Base-by-base conservation (phyloP, 768 basidiomycete genomes). In the Russula olivacea region DNA sequence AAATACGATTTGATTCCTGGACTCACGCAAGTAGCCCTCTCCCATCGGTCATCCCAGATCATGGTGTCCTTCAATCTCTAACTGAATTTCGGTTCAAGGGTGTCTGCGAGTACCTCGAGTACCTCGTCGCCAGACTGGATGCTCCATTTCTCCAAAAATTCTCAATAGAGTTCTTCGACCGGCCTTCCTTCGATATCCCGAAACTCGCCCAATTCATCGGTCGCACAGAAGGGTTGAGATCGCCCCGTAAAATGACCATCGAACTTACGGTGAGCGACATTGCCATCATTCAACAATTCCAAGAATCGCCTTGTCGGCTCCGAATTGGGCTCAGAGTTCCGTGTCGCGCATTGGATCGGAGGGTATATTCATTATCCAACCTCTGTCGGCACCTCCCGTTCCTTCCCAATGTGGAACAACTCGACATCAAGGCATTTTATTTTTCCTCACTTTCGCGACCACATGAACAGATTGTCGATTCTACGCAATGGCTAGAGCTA, bases 121-220 rank as follows among this genome's bases (percentile, higher is more conserved):
- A 55, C 21, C 52, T 61, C 19, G 43, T 48, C 32, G 15, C 41
- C 43, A 55, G 59, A 53, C 19, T 61, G 10, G 41, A 54, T 8
- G 12, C 52, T 0, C 59, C 59, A 15, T 25, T 32, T 28, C 52
- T 61, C 30, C 23, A 45, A 52, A 21, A 14, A 2, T 17, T 61
- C 43, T 6, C 23, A 8, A 23, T 61, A 8, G 43, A 40, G 9
- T 55, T 61, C 32, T 61, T 36, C 10, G 45, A 61, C 12, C 41
- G 43, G 5, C 23, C 34, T 9, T 12, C 12, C 14, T 30, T 61
- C 23, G 45, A 53, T 12, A 55, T 45, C 30, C 32, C 52, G 3
- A 32, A 61, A 19, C 53, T 61, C 11, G 34, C 59, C 15, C 51
- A 34, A 32, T 61, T 61, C 17, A 59, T 52, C 25, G 34, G 58